phyloP scores from a whole-genome alignment of 768 basidiomycete genomes.

The Holtermanniella nyarrowii region DNA sequence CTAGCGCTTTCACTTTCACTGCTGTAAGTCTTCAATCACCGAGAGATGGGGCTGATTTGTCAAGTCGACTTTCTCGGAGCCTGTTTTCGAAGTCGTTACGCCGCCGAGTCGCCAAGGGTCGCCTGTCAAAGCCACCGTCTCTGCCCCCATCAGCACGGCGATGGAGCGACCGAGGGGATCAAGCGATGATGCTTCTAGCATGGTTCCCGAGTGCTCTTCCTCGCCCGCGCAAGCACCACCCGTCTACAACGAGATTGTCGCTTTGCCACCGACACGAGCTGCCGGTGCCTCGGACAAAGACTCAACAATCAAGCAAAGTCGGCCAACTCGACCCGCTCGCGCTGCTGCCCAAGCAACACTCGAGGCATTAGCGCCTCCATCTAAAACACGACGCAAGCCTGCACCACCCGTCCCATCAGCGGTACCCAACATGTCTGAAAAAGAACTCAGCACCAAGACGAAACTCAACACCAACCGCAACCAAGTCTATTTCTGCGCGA shows the following conservation, averaged over 20 bases:
- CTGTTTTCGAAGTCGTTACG: no score
- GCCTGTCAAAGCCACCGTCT: no score
- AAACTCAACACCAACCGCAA: conserved; percentile 34
- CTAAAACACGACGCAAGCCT: not conserved
- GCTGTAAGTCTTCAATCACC: no score
- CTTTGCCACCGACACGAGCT: no score
- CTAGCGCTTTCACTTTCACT: not conserved
- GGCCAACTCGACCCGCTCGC: conserved; percentile 13
- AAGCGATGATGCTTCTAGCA: not conserved
- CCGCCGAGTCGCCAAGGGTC: no score
- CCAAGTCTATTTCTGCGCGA: conserved; percentile 38
- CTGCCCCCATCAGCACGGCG: no score
- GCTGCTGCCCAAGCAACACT: not conserved
- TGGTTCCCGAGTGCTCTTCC: not conserved
- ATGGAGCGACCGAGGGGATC: not conserved
- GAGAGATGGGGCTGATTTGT: no score
- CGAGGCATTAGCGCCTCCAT: not conserved
- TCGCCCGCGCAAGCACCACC: no score
- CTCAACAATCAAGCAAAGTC: conserved; percentile 1
- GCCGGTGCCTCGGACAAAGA: no score
- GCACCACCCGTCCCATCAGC: not conserved
- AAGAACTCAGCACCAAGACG: conserved; percentile 36
- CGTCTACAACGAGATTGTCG: no score
- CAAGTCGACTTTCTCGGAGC: no score
- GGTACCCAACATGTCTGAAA: conserved; percentile 28